Evolutionary conservation across 2,329 filamentous ascomycete species (phyloP), one percentile per base, ranked within the genome.

Genomic region (Drechslerella coelobrocha): DNA sequence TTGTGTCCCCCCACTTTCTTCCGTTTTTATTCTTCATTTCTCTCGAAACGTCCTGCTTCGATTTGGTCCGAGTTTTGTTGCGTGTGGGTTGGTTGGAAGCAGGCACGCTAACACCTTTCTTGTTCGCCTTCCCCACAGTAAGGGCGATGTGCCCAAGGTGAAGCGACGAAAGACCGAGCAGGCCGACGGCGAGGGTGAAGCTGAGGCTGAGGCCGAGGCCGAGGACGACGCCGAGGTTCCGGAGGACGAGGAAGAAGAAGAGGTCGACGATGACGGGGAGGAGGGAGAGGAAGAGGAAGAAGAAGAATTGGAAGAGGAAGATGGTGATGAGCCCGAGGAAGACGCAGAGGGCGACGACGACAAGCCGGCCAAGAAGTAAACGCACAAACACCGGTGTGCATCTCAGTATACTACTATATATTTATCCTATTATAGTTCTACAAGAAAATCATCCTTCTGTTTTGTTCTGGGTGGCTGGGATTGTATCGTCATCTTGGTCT

Each of bases 91-190:
- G 29, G 24, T 34, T 43, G 54, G 21, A 45, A 23, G 27, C 17
- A 53, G 27, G 48, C 63, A 68, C 50, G 57, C 65, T 69, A 69
- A 69, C 65, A n/a, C n/a, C n/a, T n/a, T n/a, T n/a, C n/a, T n/a
- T n/a, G n/a, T n/a, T n/a, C 41, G 31, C 34, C 24, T 26, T 31
- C n/a, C 47, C 43, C 51, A 24, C 62, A 71, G 66, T 50, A 57
- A 55, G 50, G 59, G 37, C 2, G 66, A 71, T 59, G 66, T n/a
- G 9, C 66, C 66, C 31, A 71, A 71, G 48, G 66, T 71, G 27
- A 71, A 71, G 48, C 66, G 66, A 59, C 52, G 54, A 41, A 71
- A 71, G 54, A 63, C 59, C 39, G 66, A 71, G 48, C 52, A 37
- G 17, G 54, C 52, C 10, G 45, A 9, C 39, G 54, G 57, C 9